These are phyloP conservation scores for Hanseniaspora nectarophila DNA, from an alignment of 805 yeast genomes.

Conservation along the genomic window DNA sequence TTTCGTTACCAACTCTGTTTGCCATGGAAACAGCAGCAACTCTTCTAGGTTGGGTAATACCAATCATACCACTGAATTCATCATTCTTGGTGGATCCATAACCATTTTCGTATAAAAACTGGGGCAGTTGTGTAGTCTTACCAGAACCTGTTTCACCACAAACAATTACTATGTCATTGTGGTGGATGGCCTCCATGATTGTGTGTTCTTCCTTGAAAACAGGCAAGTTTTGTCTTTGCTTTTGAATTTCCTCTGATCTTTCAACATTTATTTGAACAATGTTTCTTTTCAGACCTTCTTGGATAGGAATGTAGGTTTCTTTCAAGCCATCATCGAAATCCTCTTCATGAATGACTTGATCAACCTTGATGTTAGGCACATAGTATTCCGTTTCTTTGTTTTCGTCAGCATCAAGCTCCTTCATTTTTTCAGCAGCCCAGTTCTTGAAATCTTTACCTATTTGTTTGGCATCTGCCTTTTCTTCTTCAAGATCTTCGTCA, in stretches of 20 bases:
- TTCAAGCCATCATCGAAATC: constrained; percentile 62
- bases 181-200: constrained; percentile 90
- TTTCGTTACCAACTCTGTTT: constrained; percentile 59
- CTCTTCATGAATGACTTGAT: constrained; percentile 50
- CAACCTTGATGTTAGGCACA: constrained; percentile 42
- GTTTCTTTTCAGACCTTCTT: constrained; percentile 39
- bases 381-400: constrained; percentile 46
- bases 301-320: constrained; percentile 50
- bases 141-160: constrained; percentile 99
- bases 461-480: constrained; percentile 30
- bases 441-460: constrained; percentile 58
- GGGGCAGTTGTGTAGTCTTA: constrained; percentile 97
- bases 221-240: constrained; percentile 61
- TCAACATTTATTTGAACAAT: constrained; percentile 57
- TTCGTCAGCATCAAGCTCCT: constrained; percentile 52
- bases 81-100: constrained; percentile 46
- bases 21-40: constrained; percentile 93
- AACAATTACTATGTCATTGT: constrained; percentile 76
- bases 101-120: constrained; percentile 85
- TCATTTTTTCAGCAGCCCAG: constrained; percentile 75
- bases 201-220: constrained; percentile 82
- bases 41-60: constrained; percentile 89
- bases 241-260: constrained; percentile 56
- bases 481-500: constrained; percentile 22
- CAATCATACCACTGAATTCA: constrained; percentile 84